Conservation (phyloP, 176 grass and related monocot genomes). For the Poa pratensis region DNA sequence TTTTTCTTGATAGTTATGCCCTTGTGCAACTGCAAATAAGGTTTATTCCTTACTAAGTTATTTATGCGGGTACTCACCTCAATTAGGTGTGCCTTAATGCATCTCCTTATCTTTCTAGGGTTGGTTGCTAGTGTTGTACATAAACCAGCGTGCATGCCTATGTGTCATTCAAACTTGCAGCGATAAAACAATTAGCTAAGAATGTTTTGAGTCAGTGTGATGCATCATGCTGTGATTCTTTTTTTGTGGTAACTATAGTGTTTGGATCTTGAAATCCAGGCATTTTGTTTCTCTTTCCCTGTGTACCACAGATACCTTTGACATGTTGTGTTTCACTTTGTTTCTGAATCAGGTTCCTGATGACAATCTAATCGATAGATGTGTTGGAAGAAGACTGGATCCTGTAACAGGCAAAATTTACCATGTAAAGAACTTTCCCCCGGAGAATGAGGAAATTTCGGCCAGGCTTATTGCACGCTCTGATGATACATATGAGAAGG, state of each 20-base stretch:
- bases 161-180: conserved; percentile 2
- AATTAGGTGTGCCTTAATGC: neutral
- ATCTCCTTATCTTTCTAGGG: conserved; percentile 5
- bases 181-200: neutral
- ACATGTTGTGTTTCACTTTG: conserved; percentile 35
- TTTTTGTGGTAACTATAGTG: neutral
- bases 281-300: conserved; percentile 17
- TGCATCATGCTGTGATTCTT: neutral
- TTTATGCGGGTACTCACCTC: neutral
- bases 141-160: neutral
- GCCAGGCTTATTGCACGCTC: conserved; percentile 70
- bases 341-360: conserved; percentile 84
- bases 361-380: conserved; percentile 90
- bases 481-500: conserved; percentile 88
- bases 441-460: conserved; percentile 82
- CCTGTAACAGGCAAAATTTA: conserved; percentile 92
- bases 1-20: conserved; percentile 5
- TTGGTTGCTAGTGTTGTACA: neutral
- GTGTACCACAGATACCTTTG: conserved; percentile 18
- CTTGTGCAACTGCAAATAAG: neutral
- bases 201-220: neutral
- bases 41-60: conserved; percentile 7
- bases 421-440: conserved; percentile 77
- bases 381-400: conserved; percentile 94
- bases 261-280: neutral